Evolutionary conservation across 1,284 basidiomycete genomes (phyloP).

Genomic region (Chalciporus sp.): DNA sequence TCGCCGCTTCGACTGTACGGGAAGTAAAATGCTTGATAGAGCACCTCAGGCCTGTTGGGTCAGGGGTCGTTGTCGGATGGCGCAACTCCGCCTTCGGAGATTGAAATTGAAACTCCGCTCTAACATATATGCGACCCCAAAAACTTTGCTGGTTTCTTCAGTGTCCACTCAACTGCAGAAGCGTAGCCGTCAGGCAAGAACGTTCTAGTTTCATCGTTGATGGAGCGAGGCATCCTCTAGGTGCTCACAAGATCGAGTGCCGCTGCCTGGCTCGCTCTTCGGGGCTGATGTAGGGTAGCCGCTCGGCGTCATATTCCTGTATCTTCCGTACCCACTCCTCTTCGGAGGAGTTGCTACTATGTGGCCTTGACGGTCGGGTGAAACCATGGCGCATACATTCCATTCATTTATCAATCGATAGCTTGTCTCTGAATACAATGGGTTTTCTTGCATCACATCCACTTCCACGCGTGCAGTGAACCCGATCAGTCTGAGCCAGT

Average conservation of each 20-base stretch:
- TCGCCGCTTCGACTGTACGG: no score
- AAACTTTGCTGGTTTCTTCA: slow-evolving; percentile 19
- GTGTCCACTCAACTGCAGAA: slow-evolving; percentile 53
- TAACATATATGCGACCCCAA: neutral
- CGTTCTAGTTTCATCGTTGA: slow-evolving; percentile 62
- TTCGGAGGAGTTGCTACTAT: slow-evolving; percentile 56
- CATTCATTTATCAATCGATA: neutral
- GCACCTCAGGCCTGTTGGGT: no score
- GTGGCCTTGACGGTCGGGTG: slow-evolving; percentile 76
- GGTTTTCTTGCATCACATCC: no score
- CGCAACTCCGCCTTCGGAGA: neutral
- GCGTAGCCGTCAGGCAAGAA: slow-evolving; percentile 39
- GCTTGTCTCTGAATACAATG: neutral
- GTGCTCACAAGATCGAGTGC: slow-evolving; percentile 70
- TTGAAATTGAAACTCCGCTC: neutral
- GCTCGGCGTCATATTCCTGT: slow-evolving; percentile 75
- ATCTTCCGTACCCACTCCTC: slow-evolving; percentile 63
- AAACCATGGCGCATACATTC: slow-evolving; percentile 63
- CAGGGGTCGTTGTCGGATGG: neutral
- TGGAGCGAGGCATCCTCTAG: slow-evolving; percentile 69
- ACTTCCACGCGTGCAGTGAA: no score
- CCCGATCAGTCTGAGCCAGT: no score
- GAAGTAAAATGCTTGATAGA: no score
- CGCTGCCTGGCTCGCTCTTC: slow-evolving; percentile 37
- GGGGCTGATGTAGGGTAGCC: slow-evolving; percentile 42